Percentiles rank a stretch among this genome's conserved stretches.
phyloP scores from a whole-genome alignment of 768 basidiomycete genomes.

The Suillus lakei region DNA sequence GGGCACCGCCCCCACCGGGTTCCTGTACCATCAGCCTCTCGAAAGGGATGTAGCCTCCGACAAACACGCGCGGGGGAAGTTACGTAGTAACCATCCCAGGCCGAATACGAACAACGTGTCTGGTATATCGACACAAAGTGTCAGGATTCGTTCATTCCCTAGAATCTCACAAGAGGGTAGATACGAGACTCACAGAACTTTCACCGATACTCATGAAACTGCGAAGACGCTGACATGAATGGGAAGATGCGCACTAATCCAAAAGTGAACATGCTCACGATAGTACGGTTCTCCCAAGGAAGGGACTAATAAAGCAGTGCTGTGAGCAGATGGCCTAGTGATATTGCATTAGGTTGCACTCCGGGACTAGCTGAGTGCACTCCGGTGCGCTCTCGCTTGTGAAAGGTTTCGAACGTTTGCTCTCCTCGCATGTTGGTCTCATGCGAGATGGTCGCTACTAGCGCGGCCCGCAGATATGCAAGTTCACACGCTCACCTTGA shows the following conservation, averaged over 20 bases:
- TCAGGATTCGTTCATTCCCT: constrained; percentile 4
- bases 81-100: neutral
- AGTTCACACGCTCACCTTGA: constrained; percentile 32
- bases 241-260: constrained; percentile 16
- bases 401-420: constrained; percentile 23
- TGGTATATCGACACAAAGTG: neutral
- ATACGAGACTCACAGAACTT: constrained; percentile 2
- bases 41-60: neutral
- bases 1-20: neutral
- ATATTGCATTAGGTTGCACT: neutral
- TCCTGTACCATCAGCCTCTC: neutral
- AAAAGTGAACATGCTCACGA: constrained; percentile 11
- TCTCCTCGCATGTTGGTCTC: neutral
- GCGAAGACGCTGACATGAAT: constrained; percentile 9
- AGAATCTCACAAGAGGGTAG: constrained; percentile 1
- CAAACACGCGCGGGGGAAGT: neutral
- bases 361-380: constrained; percentile 9
- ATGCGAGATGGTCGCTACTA: constrained; percentile 8
- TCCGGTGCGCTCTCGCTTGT: constrained; percentile 14
- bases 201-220: neutral
- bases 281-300: constrained; percentile 11
- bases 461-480: constrained; percentile 8
- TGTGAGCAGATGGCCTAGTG: constrained; percentile 14
- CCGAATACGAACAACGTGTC: neutral
- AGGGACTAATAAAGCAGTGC: constrained; percentile 15